A percentile compares a stretch with the other conserved stretches of the same genome.
Evolutionary conservation across 2,329 filamentous ascomycete species (phyloP).

Genomic region (Monilinia fructicola): DNA sequence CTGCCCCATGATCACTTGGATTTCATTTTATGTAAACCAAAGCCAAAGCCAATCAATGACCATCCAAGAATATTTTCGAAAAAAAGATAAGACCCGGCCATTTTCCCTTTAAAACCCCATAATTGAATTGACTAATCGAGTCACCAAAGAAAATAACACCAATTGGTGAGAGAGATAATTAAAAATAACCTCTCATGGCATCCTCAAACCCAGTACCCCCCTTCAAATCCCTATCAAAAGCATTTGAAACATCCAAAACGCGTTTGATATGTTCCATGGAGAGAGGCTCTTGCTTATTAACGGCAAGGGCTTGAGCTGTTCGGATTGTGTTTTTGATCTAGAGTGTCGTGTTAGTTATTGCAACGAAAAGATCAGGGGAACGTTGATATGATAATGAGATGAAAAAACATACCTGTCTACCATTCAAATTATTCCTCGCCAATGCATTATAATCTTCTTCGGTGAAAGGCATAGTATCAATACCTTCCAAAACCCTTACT

Average conservation of each 20-base stretch:
- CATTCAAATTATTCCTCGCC: constrained; percentile 67
- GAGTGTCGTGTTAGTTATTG: background rate
- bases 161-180: constrained; percentile 6
- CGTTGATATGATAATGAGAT: background rate
- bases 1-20: background rate
- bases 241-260: constrained; percentile 80
- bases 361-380: background rate
- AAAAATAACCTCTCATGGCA: constrained; percentile 76
- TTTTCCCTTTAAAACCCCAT: background rate
- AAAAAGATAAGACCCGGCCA: background rate
- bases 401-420: constrained; percentile 55
- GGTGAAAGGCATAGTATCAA: constrained; percentile 59
- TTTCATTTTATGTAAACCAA: constrained; percentile 3
- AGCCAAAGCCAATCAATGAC: background rate
- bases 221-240: constrained; percentile 79
- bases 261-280: constrained; percentile 77
- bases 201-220: constrained; percentile 79
- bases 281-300: constrained; percentile 69
- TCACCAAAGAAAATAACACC: background rate
- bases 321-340: constrained; percentile 84
- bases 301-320: constrained; percentile 77
- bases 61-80: background rate
- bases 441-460: constrained; percentile 67
- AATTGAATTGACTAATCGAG: background rate
- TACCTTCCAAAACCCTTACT: constrained; percentile 63